A percentile compares a stretch with the other conserved stretches of the same genome.
phyloP scores from a whole-genome alignment of 2,329 filamentous ascomycete species.

The Claviceps humidiphila region DNA sequence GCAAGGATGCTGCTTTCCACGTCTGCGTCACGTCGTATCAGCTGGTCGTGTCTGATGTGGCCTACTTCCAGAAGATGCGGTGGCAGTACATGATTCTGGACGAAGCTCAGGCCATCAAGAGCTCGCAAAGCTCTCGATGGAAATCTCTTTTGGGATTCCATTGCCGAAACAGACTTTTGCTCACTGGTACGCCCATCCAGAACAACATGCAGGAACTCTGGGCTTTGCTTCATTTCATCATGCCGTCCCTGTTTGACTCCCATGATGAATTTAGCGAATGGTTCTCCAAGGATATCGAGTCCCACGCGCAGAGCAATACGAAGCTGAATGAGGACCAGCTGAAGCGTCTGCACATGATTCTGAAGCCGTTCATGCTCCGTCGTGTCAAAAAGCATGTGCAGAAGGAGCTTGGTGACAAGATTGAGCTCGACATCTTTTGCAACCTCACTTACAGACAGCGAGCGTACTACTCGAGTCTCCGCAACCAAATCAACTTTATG shows the following conservation, averaged over 20 bases:
- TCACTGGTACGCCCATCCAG: conserved; percentile 95
- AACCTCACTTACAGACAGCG: conserved; percentile 93
- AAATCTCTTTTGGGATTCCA: conserved; percentile 90
- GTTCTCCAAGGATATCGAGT: conserved; percentile 95
- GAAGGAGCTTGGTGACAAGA: conserved; percentile 97
- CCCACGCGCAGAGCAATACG: conserved; percentile 96
- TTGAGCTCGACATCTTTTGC: conserved; percentile 91
- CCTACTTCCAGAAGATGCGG: conserved; percentile 97
- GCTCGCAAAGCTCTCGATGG: conserved; percentile 90
- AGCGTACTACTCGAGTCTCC: conserved; percentile 80
- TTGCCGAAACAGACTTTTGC: conserved; percentile 81
- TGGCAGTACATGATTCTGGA: conserved; percentile 99
- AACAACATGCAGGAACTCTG: conserved; percentile 99
- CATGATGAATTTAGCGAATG: conserved; percentile 89
- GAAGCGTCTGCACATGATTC: conserved; percentile 92
- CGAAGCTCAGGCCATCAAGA: conserved; percentile 98
- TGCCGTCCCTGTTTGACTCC: conserved; percentile 96
- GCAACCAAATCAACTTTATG: conserved; percentile 97
- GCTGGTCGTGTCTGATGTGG: conserved; percentile 86
- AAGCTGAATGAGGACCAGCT: conserved; percentile 98
- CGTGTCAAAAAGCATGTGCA: conserved; percentile 99
- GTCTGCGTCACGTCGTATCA: conserved; percentile 96
- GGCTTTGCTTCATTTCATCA: conserved; percentile 97
- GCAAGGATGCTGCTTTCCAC: conserved; percentile 84
- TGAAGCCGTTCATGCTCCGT: conserved; percentile 98